Conservation (phyloP, 2,329 filamentous ascomycete species). For the Monilinia vaccinii-corymbosi region DNA sequence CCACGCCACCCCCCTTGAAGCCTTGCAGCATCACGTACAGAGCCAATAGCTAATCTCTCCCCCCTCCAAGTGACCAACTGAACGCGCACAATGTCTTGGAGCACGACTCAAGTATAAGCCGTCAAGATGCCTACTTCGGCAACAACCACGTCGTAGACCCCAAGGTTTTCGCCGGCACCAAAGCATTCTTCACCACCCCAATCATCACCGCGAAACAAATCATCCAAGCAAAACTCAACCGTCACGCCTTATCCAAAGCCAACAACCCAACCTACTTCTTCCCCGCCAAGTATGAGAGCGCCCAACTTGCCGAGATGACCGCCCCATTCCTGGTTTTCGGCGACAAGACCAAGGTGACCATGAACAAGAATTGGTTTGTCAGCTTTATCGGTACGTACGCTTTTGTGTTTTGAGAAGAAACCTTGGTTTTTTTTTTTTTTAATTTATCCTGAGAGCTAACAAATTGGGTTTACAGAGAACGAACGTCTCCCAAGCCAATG, state of each 20-base stretch:
- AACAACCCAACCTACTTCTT: not conserved
- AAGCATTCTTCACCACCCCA: not conserved
- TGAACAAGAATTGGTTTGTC: not conserved
- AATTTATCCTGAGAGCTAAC: not conserved
- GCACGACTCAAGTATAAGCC: constrained; percentile 28
- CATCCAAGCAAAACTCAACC: not conserved
- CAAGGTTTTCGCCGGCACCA: constrained; percentile 31
- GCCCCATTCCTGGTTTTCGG: not conserved
- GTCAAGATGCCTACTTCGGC: constrained; percentile 41
- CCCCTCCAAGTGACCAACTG: not conserved
- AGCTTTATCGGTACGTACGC: not conserved
- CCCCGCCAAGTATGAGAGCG: too few species aligned
- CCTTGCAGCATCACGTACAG: too few species aligned
- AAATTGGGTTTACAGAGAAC: not conserved
- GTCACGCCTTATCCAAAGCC: not conserved
- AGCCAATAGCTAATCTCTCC: constrained; percentile 13
- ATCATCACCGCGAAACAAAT: not conserved
- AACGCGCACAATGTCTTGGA: not conserved
- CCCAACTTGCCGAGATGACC: not conserved
- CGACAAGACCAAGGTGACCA: not conserved
- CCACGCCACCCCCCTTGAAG: not conserved
- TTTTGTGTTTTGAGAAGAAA: too few species aligned
- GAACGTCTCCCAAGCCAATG: not conserved
- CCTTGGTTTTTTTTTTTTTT: too few species aligned
- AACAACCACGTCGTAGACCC: constrained; percentile 45